A percentile compares a stretch with the other conserved stretches of the same genome.
Evolutionary conservation across 805 yeast species (phyloP).

Genomic region (Schwanniomyces vanrijiae): DNA sequence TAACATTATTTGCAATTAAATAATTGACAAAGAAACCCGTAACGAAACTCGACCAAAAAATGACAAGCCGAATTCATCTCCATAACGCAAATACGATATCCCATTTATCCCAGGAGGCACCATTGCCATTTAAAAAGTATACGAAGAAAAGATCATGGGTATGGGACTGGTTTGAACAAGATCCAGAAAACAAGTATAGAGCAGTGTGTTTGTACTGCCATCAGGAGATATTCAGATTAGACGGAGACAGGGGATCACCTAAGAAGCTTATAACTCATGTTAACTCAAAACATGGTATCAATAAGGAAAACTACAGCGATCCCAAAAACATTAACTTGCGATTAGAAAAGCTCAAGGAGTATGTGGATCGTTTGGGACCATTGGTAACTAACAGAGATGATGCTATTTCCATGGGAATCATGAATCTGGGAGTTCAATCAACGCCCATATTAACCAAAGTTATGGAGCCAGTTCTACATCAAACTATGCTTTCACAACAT

Average conservation of each 20-base stretch:
- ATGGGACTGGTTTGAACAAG: slow-evolving; percentile 19
- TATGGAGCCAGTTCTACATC: slow-evolving; percentile 1
- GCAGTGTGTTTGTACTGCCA: slow-evolving; percentile 16
- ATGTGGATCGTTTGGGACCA: slow-evolving; percentile 9
- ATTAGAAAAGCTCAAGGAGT: slow-evolving; percentile 8
- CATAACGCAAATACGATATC: slow-evolving; percentile 13
- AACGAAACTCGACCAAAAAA: slow-evolving; percentile 9
- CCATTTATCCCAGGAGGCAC: slow-evolving; percentile 14
- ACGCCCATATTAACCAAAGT: not conserved
- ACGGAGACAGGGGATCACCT: slow-evolving; percentile 17
- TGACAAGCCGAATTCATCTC: slow-evolving; percentile 11
- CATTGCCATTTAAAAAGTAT: slow-evolving; percentile 15
- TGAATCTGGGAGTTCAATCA: slow-evolving; percentile 5
- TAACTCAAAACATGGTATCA: slow-evolving; percentile 14
- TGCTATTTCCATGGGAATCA: slow-evolving; percentile 6
- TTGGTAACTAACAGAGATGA: slow-evolving; percentile 13
- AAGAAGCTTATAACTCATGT: slow-evolving; percentile 17
- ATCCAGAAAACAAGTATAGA: slow-evolving; percentile 14
- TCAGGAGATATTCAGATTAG: slow-evolving; percentile 14
- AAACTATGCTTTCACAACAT: not conserved
- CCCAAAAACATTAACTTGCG: slow-evolving; percentile 3
- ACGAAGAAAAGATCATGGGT: slow-evolving; percentile 18
- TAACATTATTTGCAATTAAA: not conserved
- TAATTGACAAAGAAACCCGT: not conserved
- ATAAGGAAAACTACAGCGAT: slow-evolving; percentile 11